Percentiles rank a stretch among this genome's conserved stretches.
Conservation (phyloP, 116 monocot genomes). For the Zostera marina region DNA sequence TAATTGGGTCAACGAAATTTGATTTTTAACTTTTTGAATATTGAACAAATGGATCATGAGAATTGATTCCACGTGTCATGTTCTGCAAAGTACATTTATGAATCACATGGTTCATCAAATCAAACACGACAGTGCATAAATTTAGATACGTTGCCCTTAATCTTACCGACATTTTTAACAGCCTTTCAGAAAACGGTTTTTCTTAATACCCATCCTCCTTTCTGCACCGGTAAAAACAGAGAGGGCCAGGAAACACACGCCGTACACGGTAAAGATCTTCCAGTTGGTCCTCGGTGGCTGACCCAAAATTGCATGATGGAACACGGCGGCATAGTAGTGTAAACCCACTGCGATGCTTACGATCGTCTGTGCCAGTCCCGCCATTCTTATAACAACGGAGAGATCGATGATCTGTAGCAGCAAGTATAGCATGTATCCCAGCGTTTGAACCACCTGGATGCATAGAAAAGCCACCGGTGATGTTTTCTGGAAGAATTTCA, state of each 20-base stretch:
- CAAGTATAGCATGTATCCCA: constrained; percentile 44
- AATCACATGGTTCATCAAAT: too few species aligned
- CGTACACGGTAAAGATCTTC: constrained; percentile 60
- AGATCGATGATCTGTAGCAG: constrained; percentile 40
- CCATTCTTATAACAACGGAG: constrained; percentile 18
- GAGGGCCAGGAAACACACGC: constrained; percentile 48
- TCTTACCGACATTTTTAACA: constrained; percentile 43
- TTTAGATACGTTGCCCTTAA: constrained; percentile 7
- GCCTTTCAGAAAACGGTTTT: constrained; percentile 18
- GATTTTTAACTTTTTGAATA: too few species aligned
- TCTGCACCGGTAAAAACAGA: constrained; percentile 45
- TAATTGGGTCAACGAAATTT: too few species aligned
- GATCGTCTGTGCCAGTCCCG: constrained; percentile 40
- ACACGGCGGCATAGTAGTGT: constrained; percentile 74
- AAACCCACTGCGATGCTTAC: constrained; percentile 64
- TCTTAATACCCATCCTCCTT: constrained; percentile 47
- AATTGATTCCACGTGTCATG: too few species aligned
- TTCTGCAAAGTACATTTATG: too few species aligned
- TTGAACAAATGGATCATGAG: too few species aligned
- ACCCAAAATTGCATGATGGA: constrained; percentile 65
- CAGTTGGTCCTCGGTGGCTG: constrained; percentile 63
- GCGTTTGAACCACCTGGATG: constrained; percentile 63
- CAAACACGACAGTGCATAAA: too few species aligned
- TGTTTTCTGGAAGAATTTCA: constrained; percentile 57
- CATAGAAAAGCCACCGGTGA: constrained; percentile 45